Base-by-base conservation (phyloP, 116 monocot genomes). In the Posidonia oceanica region DNA sequence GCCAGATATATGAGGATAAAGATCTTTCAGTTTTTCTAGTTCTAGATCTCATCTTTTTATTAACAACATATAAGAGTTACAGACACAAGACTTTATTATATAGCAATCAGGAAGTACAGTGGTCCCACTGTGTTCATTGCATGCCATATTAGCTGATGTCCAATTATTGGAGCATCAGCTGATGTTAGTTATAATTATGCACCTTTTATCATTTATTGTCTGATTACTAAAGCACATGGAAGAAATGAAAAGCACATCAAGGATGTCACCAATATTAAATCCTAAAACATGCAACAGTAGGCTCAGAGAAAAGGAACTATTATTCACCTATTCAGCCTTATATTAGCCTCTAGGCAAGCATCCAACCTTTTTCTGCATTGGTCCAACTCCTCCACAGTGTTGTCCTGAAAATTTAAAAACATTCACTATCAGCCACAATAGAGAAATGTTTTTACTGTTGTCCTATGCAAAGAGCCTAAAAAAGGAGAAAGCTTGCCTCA, bases 321-420 rank as follows among this genome's bases (percentile, higher is more conserved):
- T 40, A 65, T 59, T 53, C 3, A 81, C 84, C 81, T 81, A 38
- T 65, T 73, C 39, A 78, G 57, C 23, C 48, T 61, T 64, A 52
- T 63, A 76, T 78, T 78, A 39, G 17, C 17, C 71, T 73, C 73
- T 17, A 73, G 57, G 58, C 51, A 85, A 55, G 69, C 78, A 70
- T 66, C 61, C 40, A 70, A 72, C 23, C 72, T 65, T 39, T 22
- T 61, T 54, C 65, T 72, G 73, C 78, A 76, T 15, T 15, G 36
- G 0, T 52, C 70, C 54, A 76, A 48, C 70, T 78, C 81, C 64
- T 62, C 57, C 36, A 62, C 4, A 29, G 42, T 37, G 51, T 75
- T 54, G 42, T 59, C 52, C 81, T 81, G 70, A 72, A 77, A 14
- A 61, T 37, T 16, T 13, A 55, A 18, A 23, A 15, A 5, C 37